Base-by-base conservation (phyloP, 129 eudicot genomes). In the Centaurea solstitialis region DNA sequence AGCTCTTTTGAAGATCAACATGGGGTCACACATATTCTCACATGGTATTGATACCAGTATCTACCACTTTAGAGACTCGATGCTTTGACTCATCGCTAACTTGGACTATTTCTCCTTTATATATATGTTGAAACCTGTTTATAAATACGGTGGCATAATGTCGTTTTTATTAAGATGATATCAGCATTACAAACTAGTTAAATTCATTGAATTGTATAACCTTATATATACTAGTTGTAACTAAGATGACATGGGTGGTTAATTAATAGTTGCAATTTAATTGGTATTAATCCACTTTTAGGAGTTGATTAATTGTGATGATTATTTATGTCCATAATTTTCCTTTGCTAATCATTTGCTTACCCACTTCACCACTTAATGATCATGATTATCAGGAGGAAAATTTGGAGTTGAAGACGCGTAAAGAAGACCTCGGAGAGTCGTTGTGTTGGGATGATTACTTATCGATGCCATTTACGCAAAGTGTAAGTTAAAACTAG, bases 391-490 rank as follows among this genome's bases (percentile, higher is more conserved):
- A 7, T 24, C 62, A 95, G 99, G 98, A 92, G 87, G 99, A 95
- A 81, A 92, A 92, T 68, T 83, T 92, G 89, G 86, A 73, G 75
- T 30, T 95, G 84, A 95, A 95, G 79, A 88, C 79, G 78, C 89
- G 41, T 26, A 95, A 95, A 82, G 97, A 86, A 9, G 83, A 87
- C 33, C 81, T 79, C 17, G 89, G 88, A 39, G 87, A 87, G 82
- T 83, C 87, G 41, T 76, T 90, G 72, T 70, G 82, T 83, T 94
- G 99, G 99, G 88, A 74, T 84, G 99, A 94, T 85, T 94, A 94
- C 81, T 73, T 90, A 50, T 90, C 97, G 7, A 69, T 92, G 69
- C 91, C 87, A 22, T 94, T 94, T 72, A 94, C 99, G 41, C 99
- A 94, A 76, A 86, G 24, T 64, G 99, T 94, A 86, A 85, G 90